phyloP scores from a whole-genome alignment of 768 basidiomycete genomes.

The Clitopilus passeckerianus region DNA sequence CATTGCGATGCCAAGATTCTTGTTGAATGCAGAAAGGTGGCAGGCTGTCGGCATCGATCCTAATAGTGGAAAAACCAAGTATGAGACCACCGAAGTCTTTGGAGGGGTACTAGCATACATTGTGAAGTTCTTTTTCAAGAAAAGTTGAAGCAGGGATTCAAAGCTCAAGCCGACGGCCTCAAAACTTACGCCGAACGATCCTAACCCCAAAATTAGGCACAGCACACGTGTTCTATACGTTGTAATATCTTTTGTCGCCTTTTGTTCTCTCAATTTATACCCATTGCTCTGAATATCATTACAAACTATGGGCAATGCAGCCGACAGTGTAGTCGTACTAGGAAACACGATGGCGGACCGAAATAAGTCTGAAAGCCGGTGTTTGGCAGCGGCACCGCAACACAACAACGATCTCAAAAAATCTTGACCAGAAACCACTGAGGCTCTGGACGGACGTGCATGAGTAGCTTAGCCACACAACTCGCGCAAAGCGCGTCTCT shows the following conservation, averaged over 20 bases:
- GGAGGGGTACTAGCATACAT: conserved; percentile 50
- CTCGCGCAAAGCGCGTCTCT: conserved; percentile 75
- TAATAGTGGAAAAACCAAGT: conserved; percentile 50
- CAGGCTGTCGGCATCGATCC: conserved; percentile 49
- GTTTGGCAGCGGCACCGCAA: not conserved
- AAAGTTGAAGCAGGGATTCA: conserved; percentile 40
- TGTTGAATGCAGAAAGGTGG: conserved; percentile 58
- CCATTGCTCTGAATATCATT: no score
- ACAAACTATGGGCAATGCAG: no score
- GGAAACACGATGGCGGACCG: no score
- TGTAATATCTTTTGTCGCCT: not conserved
- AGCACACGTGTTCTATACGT: not conserved
- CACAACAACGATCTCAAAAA: not conserved
- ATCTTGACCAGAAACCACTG: not conserved
- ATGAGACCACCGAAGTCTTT: conserved; percentile 64
- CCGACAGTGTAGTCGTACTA: no score
- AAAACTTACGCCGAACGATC: conserved; percentile 43
- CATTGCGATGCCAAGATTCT: conserved; percentile 33
- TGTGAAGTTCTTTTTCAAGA: conserved; percentile 38
- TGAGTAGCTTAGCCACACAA: conserved; percentile 81
- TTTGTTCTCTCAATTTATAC: no score
- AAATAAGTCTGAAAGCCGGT: not conserved
- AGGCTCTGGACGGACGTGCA: conserved; percentile 14
- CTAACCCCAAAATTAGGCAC: not conserved
- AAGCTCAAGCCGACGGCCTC: conserved; percentile 52